Evolutionary conservation across 306 rosid genomes (phyloP).

Genomic region (Casuarina glauca): DNA sequence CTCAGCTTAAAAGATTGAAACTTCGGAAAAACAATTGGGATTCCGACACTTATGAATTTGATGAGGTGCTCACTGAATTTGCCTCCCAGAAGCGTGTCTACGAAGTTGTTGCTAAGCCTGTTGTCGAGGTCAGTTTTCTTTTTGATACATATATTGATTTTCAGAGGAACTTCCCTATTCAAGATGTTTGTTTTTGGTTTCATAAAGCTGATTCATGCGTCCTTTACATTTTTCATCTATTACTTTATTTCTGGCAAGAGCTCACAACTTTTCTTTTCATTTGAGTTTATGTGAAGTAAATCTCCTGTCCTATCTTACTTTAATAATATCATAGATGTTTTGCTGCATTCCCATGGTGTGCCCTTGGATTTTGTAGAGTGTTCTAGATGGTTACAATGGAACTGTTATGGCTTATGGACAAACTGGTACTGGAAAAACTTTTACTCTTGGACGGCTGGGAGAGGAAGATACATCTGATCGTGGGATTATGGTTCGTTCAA

Average conservation of each 20-base stretch:
- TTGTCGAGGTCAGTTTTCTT: slow-evolving; percentile 70
- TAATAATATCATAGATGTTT: neutral
- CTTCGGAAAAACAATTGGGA: slow-evolving; percentile 97
- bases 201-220: neutral
- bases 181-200: slow-evolving; percentile 15
- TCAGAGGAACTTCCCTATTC: slow-evolving; percentile 11
- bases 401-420: slow-evolving; percentile 99
- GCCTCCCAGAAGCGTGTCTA: slow-evolving; percentile 97
- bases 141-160: slow-evolving; percentile 5
- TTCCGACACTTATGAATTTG: slow-evolving; percentile 85
- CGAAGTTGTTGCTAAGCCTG: slow-evolving; percentile 99
- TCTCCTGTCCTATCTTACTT: neutral
- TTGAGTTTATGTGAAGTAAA: slow-evolving; percentile 16
- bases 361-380: slow-evolving; percentile 61
- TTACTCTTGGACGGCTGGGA: slow-evolving; percentile 89
- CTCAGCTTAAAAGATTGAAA: slow-evolving; percentile 86
- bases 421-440: slow-evolving; percentile 97
- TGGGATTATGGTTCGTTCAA: slow-evolving; percentile 95
- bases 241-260: neutral
- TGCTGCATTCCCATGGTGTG: neutral
- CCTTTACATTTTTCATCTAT: neutral
- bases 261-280: slow-evolving; percentile 17
- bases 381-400: slow-evolving; percentile 93
- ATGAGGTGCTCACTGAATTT: slow-evolving; percentile 85
- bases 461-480: slow-evolving; percentile 83